These are phyloP conservation scores for Pseudovirgaria hyperparasitica DNA, from an alignment of 2,329 filamentous ascomycete genomes.

Conservation along the genomic window DNA sequence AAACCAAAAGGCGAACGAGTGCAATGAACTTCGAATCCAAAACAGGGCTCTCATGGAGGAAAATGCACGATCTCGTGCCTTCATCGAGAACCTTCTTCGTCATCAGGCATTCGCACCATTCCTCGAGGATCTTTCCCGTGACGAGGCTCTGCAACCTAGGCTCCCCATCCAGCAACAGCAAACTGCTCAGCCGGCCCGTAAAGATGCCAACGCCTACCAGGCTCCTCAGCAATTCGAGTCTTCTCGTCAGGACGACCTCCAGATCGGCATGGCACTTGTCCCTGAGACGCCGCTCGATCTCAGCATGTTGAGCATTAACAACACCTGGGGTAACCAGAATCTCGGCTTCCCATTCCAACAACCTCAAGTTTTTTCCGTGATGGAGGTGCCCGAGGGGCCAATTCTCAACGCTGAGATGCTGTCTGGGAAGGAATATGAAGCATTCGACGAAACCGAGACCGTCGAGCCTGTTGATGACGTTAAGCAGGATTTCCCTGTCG, in stretches of 20 bases:
- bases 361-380: conserved; percentile 60
- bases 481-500: conserved; percentile 37
- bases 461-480: conserved; percentile 28
- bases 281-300: conserved; percentile 69
- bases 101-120: conserved; percentile 37
- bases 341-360: conserved; percentile 35
- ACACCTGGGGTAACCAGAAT: conserved; percentile 41
- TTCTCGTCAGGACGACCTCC: conserved; percentile 40
- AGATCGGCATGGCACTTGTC: conserved; percentile 67
- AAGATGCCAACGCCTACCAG: conserved; percentile 53
- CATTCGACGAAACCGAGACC: conserved; percentile 14
- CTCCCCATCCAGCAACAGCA: conserved; percentile 18
- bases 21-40: conserved; percentile 64
- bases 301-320: conserved; percentile 53
- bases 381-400: conserved; percentile 56
- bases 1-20: conserved; percentile 70
- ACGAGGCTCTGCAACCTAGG: conserved; percentile 21
- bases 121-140: conserved; percentile 29
- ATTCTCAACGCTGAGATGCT: conserved; percentile 44
- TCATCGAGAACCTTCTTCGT: conserved; percentile 58
- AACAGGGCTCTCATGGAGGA: conserved; percentile 75
- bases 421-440: conserved; percentile 51
- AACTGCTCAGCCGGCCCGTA: conserved; percentile 33
- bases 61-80: conserved; percentile 74
- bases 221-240: conserved; percentile 35